Percentiles rank a stretch among this genome's conserved stretches.
Evolutionary conservation across 768 basidiomycete genomes (phyloP).

Genomic region (Tylopilus vinaceipallidus): DNA sequence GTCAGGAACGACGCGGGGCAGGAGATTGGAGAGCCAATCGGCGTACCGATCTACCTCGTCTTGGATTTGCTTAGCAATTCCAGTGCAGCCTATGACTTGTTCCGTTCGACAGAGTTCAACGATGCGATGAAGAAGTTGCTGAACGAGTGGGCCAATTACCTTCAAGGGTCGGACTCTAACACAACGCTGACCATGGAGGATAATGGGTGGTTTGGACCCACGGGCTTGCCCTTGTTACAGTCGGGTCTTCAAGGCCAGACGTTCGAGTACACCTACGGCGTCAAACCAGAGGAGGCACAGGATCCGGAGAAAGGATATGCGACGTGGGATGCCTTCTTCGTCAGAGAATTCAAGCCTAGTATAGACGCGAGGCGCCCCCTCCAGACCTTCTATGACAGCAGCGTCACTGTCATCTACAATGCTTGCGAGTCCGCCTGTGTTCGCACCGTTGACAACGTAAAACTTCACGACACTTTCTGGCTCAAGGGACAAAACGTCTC

Average conservation of each 20-base stretch:
- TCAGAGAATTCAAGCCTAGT: constrained; percentile 33
- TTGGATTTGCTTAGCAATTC: constrained; percentile 23
- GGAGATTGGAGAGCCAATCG: constrained; percentile 14
- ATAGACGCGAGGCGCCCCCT: background rate
- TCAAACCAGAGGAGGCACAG: background rate
- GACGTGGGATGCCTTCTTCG: constrained; percentile 57
- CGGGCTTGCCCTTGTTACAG: background rate
- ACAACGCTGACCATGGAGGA: background rate
- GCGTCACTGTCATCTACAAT: constrained; percentile 36
- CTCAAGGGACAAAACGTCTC: no score
- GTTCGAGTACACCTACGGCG: background rate
- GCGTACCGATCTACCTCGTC: constrained; percentile 13
- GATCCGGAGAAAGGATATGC: background rate
- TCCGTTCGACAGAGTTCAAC: constrained; percentile 8
- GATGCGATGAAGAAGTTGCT: background rate
- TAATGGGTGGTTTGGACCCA: background rate
- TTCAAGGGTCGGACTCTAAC: background rate
- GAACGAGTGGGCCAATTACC: constrained; percentile 1
- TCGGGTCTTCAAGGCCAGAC: background rate
- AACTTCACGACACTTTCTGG: constrained; percentile 50
- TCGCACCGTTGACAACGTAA: constrained; percentile 33
- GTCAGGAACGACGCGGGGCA: background rate
- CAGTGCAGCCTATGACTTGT: constrained; percentile 14
- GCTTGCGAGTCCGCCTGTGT: constrained; percentile 57
- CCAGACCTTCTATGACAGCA: background rate